phyloP scores from a whole-genome alignment of 257 asterid species.

The Gynochthodes officinalis region DNA sequence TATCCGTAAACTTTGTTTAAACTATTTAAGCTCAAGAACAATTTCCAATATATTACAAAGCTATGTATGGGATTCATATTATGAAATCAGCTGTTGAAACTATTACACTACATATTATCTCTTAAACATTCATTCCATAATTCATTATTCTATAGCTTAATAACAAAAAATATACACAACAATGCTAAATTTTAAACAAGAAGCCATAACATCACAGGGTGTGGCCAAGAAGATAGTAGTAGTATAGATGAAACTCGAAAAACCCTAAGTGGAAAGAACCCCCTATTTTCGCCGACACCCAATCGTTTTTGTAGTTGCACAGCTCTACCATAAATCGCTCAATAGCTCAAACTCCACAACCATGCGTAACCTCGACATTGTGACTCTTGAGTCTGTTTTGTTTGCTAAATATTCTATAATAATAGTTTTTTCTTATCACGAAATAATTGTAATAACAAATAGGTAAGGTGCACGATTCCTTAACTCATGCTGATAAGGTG shows the following conservation, averaged over 20 bases:
- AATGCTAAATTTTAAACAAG: no score
- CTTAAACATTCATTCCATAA: no score
- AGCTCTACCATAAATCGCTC: background rate
- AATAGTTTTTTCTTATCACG: background rate
- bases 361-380: background rate
- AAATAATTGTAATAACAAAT: background rate
- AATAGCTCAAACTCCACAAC: background rate
- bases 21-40: no score
- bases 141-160: no score
- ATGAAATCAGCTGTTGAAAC: no score
- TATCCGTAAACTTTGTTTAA: no score
- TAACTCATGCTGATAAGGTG: conserved; percentile 95
- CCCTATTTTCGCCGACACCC: background rate
- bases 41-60: no score
- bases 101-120: no score
- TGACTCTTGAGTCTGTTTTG: background rate
- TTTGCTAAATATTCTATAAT: background rate
- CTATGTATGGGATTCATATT: no score
- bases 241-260: background rate
- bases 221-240: no score
- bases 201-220: no score
- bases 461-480: conserved; percentile 96
- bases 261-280: background rate
- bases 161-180: no score
- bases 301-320: background rate